Conservation (phyloP, 495 filamentous ascomycete species). For the Tuber melanosporum region DNA sequence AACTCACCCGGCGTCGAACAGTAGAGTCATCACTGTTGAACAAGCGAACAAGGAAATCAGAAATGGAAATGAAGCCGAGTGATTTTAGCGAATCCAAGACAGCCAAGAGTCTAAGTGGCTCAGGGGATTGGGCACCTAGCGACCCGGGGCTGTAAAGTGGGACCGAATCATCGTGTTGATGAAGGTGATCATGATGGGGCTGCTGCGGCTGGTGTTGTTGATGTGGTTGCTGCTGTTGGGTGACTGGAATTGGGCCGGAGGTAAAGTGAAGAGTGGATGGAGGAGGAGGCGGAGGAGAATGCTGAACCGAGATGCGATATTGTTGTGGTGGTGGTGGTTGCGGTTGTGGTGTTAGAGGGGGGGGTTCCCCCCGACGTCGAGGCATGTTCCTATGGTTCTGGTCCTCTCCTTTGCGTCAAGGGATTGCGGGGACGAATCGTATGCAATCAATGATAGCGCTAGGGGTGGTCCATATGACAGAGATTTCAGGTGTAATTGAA, state of each 20-base stretch:
- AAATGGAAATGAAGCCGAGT: conserved; percentile 33
- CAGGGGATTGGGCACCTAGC: conserved; percentile 26
- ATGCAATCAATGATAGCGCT: conserved; percentile 2
- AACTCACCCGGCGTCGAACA: conserved; percentile 30
- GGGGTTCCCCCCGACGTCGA: conserved; percentile 23
- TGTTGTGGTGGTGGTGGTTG: conserved; percentile 23
- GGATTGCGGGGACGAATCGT: background rate
- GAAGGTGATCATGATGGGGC: conserved; percentile 16
- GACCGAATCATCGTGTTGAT: conserved; percentile 7
- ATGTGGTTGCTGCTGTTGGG: conserved; percentile 9
- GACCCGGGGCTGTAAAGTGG: conserved; percentile 24
- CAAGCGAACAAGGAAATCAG: conserved; percentile 28
- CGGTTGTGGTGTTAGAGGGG: conserved; percentile 14
- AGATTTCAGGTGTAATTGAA: background rate
- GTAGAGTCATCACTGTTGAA: conserved; percentile 32
- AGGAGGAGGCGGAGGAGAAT: conserved; percentile 3
- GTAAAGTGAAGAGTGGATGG: conserved; percentile 4
- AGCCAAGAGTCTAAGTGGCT: conserved; percentile 30
- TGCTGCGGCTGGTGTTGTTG: conserved; percentile 21
- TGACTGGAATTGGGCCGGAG: background rate
- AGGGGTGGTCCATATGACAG: background rate
- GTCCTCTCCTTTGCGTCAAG: background rate
- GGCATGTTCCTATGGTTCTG: conserved; percentile 14
- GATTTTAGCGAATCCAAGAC: conserved; percentile 33
- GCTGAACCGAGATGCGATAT: conserved; percentile 14